phyloP scores from a whole-genome alignment of 106 monocot species.

The Apostasia ramifera region DNA sequence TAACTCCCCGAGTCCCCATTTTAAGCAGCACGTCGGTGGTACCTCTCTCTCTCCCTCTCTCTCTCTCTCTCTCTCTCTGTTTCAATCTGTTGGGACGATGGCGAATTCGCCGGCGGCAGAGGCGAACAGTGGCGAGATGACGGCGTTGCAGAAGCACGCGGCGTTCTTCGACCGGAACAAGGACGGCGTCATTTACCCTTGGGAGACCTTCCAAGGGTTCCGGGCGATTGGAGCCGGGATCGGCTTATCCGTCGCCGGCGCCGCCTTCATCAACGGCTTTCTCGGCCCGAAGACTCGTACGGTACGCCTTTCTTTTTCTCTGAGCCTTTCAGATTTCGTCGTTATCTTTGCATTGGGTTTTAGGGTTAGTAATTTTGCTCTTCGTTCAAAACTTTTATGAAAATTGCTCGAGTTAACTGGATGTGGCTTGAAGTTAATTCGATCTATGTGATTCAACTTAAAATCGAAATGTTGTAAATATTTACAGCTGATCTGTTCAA shows the following conservation, averaged over 20 bases:
- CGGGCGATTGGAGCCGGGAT: constrained; percentile 57
- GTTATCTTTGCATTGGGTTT: too few relatives aligned
- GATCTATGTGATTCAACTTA: too few relatives aligned
- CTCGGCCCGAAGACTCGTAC: constrained; percentile 38
- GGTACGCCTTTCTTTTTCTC: constrained; percentile 13
- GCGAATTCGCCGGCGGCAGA: background rate
- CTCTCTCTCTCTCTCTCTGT: background rate
- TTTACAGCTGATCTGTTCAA: too few relatives aligned
- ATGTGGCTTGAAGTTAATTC: too few relatives aligned
- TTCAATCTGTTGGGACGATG: background rate
- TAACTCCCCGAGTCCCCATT: too few relatives aligned
- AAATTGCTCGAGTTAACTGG: too few relatives aligned
- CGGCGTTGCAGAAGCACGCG: constrained; percentile 44
- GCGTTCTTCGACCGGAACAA: constrained; percentile 82
- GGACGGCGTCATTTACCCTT: constrained; percentile 62
- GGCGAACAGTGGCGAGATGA: constrained; percentile 6
- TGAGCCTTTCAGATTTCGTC: background rate
- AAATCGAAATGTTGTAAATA: too few relatives aligned
- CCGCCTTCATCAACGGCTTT: constrained; percentile 53
- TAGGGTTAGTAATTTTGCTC: too few relatives aligned
- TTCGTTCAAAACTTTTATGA: too few relatives aligned
- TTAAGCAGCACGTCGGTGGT: too few relatives aligned
- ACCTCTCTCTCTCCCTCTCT: too few relatives aligned
- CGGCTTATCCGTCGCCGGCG: constrained; percentile 12
- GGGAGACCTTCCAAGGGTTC: constrained; percentile 63